These are phyloP conservation scores for Corynascus novoguineensis DNA, from an alignment of 495 filamentous ascomycete genomes.

Conservation along the genomic window DNA sequence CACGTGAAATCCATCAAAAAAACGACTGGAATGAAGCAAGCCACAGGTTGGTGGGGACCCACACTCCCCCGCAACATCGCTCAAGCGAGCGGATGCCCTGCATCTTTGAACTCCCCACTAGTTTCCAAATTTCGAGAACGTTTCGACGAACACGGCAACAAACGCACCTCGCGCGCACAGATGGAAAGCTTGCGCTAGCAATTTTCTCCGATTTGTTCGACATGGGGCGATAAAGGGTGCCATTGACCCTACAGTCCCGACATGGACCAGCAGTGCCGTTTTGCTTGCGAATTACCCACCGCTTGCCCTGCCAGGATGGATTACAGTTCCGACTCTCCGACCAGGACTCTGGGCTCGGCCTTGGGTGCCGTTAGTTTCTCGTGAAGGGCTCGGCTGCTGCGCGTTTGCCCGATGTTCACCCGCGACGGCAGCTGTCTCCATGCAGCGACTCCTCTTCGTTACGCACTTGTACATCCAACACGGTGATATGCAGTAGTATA, in stretches of 20 bases:
- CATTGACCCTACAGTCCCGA: background rate
- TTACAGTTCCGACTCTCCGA: constrained; percentile 8
- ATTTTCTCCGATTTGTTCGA: constrained; percentile 23
- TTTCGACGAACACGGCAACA: background rate
- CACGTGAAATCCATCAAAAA: background rate
- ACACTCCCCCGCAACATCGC: no score
- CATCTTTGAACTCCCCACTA: background rate
- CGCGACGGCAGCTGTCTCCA: background rate
- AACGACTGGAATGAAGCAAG: background rate
- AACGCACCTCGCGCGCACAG: no score
- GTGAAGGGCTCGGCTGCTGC: background rate
- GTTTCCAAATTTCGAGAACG: background rate
- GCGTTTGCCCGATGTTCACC: constrained; percentile 8
- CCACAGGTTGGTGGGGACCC: no score
- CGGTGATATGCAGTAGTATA: no score
- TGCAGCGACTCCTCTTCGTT: background rate
- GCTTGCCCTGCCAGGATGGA: background rate
- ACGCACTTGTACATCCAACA: no score
- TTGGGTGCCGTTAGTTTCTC: constrained; percentile 16
- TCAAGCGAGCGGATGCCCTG: no score
- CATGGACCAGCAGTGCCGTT: background rate
- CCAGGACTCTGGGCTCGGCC: constrained; percentile 12
- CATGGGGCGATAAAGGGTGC: background rate
- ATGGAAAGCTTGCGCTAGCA: background rate
- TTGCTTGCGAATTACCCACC: background rate